Percentiles rank a stretch among this genome's conserved stretches.
phyloP scores from a whole-genome alignment of 2,329 filamentous ascomycete species.

The Albifimbria verrucaria region DNA sequence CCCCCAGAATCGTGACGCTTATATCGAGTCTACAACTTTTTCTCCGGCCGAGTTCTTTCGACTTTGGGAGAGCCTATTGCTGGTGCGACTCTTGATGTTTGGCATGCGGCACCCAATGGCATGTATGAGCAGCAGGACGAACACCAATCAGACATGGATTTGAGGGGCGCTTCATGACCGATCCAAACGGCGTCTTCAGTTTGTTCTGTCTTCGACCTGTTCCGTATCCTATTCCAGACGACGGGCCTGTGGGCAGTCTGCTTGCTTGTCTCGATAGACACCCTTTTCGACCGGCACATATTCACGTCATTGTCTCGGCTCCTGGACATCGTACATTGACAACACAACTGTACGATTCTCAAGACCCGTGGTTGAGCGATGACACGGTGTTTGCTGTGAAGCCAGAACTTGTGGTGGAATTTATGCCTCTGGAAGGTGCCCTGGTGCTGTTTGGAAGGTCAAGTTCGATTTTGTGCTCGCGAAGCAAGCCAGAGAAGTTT shows the following conservation, averaged over 20 bases:
- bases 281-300: slow-evolving; percentile 70
- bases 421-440: background rate
- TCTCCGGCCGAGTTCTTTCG: background rate
- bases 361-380: background rate
- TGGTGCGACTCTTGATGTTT: background rate
- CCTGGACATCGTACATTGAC: background rate
- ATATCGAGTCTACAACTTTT: background rate
- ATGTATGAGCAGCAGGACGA: slow-evolving; percentile 4
- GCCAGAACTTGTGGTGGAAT: background rate
- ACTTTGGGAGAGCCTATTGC: background rate
- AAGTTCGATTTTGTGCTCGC: background rate
- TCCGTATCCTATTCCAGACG: slow-evolving; percentile 77
- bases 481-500: background rate
- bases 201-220: slow-evolving; percentile 82
- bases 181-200: slow-evolving; percentile 55
- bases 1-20: background rate
- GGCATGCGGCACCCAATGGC: slow-evolving; percentile 1
- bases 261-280: slow-evolving; percentile 62
- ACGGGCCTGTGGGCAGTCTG: slow-evolving; percentile 75
- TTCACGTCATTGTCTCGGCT: slow-evolving; percentile 65
- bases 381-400: slow-evolving; percentile 1
- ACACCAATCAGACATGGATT: slow-evolving; percentile 1
- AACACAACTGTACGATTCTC: slow-evolving; percentile 1
- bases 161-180: slow-evolving; percentile 45
- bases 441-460: background rate